Evolutionary conservation across 2,329 filamentous ascomycete genomes (phyloP).

Genomic region (Aspergillus alliaceus): DNA sequence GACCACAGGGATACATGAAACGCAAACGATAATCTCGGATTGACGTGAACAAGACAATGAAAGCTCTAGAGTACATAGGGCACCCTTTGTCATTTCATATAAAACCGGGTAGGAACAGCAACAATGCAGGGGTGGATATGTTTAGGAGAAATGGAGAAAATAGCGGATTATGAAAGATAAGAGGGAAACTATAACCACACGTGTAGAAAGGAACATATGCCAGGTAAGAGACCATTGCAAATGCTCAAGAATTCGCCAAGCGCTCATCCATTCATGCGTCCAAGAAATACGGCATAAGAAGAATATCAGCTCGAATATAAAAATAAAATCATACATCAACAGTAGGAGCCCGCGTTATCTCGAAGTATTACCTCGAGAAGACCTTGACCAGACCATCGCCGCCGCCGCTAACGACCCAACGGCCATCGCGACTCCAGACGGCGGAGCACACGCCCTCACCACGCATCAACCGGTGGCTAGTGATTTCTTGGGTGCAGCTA

Average conservation of each 20-base stretch:
- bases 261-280: constrained; percentile 37
- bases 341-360: constrained; percentile 32
- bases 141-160: constrained; percentile 9
- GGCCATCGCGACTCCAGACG: constrained; percentile 92
- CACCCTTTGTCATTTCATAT: constrained; percentile 1
- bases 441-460: constrained; percentile 94
- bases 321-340: constrained; percentile 29
- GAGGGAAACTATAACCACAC: constrained; percentile 27
- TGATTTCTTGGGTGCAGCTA: constrained; percentile 92
- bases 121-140: constrained; percentile 1
- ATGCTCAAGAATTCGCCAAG: constrained; percentile 38
- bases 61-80: not conserved
- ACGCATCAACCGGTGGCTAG: constrained; percentile 87
- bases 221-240: constrained; percentile 37
- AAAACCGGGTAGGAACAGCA: constrained; percentile 1
- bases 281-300: constrained; percentile 29
- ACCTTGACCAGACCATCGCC: constrained; percentile 97
- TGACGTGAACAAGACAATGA: not conserved
- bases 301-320: constrained; percentile 22
- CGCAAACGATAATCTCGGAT: not conserved
- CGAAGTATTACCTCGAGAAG: constrained; percentile 48
- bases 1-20: not conserved
- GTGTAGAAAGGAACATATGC: constrained; percentile 33
- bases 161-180: constrained; percentile 19
- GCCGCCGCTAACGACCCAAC: constrained; percentile 91